Percentiles rank a stretch among this genome's conserved stretches.
Evolutionary conservation across 768 basidiomycete genomes (phyloP).

Genomic region (Leccinum sublutescens): DNA sequence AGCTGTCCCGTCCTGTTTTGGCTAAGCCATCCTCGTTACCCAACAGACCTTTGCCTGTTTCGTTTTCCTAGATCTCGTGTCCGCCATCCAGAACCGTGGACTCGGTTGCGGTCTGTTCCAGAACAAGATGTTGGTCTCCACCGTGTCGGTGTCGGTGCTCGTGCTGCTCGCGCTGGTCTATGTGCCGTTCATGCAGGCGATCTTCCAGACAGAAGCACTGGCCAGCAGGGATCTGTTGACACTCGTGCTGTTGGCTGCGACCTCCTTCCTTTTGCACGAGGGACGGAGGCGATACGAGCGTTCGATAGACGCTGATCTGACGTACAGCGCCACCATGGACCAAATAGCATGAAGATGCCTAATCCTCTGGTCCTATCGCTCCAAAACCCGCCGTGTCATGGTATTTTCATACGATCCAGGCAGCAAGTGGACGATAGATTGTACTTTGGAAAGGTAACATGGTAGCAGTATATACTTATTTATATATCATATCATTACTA

Average conservation of each 20-base stretch:
- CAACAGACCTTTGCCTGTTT: slow-evolving; percentile 90
- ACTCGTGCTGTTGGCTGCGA: slow-evolving; percentile 63
- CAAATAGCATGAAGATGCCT: slow-evolving; percentile 52
- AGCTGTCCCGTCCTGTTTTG: not conserved
- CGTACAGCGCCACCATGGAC: slow-evolving; percentile 50
- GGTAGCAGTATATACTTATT: not conserved
- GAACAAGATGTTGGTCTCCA: slow-evolving; percentile 88
- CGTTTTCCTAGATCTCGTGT: slow-evolving; percentile 95
- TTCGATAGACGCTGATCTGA: slow-evolving; percentile 50
- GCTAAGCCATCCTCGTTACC: not conserved
- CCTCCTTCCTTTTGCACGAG: slow-evolving; percentile 75
- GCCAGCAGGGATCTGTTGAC: slow-evolving; percentile 63
- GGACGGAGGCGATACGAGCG: slow-evolving; percentile 76
- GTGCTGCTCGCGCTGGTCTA: slow-evolving; percentile 87
- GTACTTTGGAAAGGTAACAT: not conserved
- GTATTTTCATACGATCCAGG: not conserved
- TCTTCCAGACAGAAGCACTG: slow-evolving; percentile 93
- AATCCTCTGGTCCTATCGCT: not conserved
- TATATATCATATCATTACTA: not conserved
- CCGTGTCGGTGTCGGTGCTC: slow-evolving; percentile 82
- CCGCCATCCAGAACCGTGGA: slow-evolving; percentile 92
- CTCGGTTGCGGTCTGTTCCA: slow-evolving; percentile 79
- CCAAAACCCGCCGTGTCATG: not conserved
- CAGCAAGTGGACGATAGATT: not conserved
- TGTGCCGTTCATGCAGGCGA: slow-evolving; percentile 82